Base-by-base conservation (phyloP, 306 rosid species). In the Medicago ruthenica region DNA sequence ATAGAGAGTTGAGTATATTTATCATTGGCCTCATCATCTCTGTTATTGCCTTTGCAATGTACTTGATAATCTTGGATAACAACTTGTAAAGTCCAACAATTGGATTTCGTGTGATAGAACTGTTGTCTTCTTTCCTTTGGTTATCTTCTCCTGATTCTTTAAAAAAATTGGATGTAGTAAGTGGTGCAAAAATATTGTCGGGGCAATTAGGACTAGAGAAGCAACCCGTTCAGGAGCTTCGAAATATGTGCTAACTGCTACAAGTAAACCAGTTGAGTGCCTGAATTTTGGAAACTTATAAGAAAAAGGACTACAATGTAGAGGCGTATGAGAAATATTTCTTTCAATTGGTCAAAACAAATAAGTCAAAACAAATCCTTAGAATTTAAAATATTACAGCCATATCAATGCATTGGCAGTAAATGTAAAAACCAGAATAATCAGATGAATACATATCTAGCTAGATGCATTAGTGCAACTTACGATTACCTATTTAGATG, bases 231-330 rank as follows among this genome's bases (percentile, higher is more conserved):
- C 88, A 1, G 98, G 98, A 65, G 97, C 95, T 87, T 92, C 93
- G 76, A 92, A 91, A 76, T 91, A 94, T 40, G 96, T 76, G 79
- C 90, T 83, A 20, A 92, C 88, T 50, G 97, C 98, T 37, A 89
- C 85, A 77, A 90, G 87, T 40, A 88, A 86, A 69, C 98, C 97
- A 73, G 98, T 96, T 74, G 98, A 94, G 82, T 94, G 98, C 96
- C 97, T 94, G 85, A 8, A 85, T 73, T 85, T 68, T 60, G 50
- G 41, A 58, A 39, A 76, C 20, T 50, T 51, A 55, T 79, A 80
- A 72, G 18, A 42, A 72, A 51, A 76, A n/a, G 53, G n/a, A 24
- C 13, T 18, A 41, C 15, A 15, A 54, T 40, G 66, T 51, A 36
- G 55, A 62, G 34, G 62, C 55, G 41, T 70, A 70, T n/a, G 20